Percentiles rank a stretch among this genome's conserved stretches.
phyloP scores from a whole-genome alignment of 2,329 filamentous ascomycete genomes.

The Fusarium verrucosum region DNA sequence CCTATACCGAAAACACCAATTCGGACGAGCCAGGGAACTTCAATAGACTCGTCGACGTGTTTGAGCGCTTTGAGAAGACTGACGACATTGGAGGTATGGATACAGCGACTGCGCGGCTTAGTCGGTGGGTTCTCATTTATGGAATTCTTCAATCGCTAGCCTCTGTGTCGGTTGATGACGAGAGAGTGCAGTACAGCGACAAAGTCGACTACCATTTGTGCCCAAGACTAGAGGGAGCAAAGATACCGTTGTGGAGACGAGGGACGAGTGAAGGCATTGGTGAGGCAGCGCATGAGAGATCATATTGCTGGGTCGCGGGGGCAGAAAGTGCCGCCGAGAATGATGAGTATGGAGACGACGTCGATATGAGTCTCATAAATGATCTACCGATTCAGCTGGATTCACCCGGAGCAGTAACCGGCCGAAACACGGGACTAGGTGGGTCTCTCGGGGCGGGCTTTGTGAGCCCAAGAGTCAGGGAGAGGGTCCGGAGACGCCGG shows the following conservation, averaged over 20 bases:
- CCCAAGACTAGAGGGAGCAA: conserved; percentile 55
- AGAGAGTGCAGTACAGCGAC: conserved; percentile 61
- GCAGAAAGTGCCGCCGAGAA: conserved; percentile 36
- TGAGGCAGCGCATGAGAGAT: conserved; percentile 59
- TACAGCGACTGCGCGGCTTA: conserved; percentile 64
- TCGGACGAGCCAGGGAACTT: conserved; percentile 64
- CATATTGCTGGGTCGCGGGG: conserved; percentile 61
- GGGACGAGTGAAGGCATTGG: conserved; percentile 31
- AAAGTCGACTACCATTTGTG: conserved; percentile 66
- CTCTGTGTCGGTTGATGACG: conserved; percentile 66
- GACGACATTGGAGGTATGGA: conserved; percentile 62
- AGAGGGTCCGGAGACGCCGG: conserved; percentile 7
- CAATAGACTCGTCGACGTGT: conserved; percentile 62
- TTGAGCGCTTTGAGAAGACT: conserved; percentile 64
- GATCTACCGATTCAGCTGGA: conserved; percentile 20
- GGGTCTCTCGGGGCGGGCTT: conserved; percentile 17
- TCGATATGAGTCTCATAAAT: conserved; percentile 11
- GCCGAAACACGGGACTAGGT: conserved; percentile 15
- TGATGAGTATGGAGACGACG: conserved; percentile 9
- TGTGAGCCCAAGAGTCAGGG: conserved; percentile 1
- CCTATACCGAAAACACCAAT: conserved; percentile 69
- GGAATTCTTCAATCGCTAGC: conserved; percentile 68
- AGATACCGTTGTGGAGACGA: conserved; percentile 63
- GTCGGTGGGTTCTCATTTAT: conserved; percentile 70
- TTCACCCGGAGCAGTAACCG: conserved; percentile 11